Conservation (phyloP, 148 eudicot species). For the Cornus kousa region DNA sequence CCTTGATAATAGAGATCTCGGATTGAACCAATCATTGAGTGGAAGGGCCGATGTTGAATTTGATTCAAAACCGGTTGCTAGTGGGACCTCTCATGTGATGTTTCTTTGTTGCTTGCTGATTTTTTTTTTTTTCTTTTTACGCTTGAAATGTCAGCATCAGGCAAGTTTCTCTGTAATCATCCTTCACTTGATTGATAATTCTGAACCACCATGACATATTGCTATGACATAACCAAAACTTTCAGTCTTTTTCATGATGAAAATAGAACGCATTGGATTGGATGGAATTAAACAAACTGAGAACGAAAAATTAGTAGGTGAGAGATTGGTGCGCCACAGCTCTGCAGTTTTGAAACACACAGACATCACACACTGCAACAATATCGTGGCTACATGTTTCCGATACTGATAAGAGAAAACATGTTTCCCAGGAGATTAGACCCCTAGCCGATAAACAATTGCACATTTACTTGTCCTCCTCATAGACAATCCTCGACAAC, state of each 20-base stretch:
- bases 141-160: slow-evolving; percentile 16
- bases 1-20: no score
- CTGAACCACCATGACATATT: slow-evolving; percentile 23
- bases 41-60: slow-evolving; percentile 24
- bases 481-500: no score
- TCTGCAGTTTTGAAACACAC: no score
- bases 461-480: no score
- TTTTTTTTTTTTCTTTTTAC: neutral
- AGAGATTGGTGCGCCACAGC: neutral
- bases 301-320: neutral
- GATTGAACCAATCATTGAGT: neutral
- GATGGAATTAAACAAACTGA: neutral
- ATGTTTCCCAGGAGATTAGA: no score
- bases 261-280: neutral
- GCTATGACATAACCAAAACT: neutral
- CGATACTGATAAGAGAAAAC: no score
- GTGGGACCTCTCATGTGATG: neutral
- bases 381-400: no score
- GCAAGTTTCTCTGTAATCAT: neutral
- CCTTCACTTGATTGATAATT: neutral
- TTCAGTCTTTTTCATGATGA: neutral
- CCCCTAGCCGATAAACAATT: no score
- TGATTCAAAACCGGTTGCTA: neutral
- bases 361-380: no score
- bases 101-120: neutral